These are phyloP conservation scores for Karstenula rhodostoma DNA, from an alignment of 2,329 filamentous ascomycete species.

Conservation along the genomic window DNA sequence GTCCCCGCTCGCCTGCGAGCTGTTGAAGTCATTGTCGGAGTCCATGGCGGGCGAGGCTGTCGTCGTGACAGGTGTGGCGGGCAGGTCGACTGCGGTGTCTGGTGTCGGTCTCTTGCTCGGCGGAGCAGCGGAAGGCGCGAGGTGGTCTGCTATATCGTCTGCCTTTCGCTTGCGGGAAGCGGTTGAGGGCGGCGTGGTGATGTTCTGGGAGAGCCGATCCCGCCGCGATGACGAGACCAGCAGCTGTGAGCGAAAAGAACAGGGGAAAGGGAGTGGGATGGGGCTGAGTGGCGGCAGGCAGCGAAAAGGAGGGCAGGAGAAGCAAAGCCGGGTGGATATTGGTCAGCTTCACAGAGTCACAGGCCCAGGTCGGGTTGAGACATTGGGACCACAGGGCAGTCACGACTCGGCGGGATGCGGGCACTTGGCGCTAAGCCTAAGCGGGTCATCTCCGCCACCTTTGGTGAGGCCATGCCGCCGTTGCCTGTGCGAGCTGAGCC, in stretches of 20 bases:
- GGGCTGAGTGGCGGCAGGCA: constrained; percentile 22
- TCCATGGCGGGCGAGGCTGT: constrained; percentile 73
- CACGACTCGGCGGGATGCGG: constrained; percentile 19
- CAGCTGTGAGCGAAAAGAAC: constrained; percentile 22
- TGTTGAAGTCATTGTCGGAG: constrained; percentile 95
- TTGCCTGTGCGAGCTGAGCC: constrained; percentile 27
- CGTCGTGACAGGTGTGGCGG: constrained; percentile 45
- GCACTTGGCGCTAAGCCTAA: constrained; percentile 16
- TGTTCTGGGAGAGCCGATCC: constrained; percentile 41
- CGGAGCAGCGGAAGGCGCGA: constrained; percentile 35
- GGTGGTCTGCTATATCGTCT: constrained; percentile 42
- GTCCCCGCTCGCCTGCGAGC: constrained; percentile 79
- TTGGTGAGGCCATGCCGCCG: constrained; percentile 8
- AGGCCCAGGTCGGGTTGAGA: constrained; percentile 23
- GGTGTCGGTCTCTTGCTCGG: constrained; percentile 43
- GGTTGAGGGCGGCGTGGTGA: constrained; percentile 47
- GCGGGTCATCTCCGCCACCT: constrained; percentile 16
- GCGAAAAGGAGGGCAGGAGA: constrained; percentile 5
- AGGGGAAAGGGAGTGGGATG: constrained; percentile 14
- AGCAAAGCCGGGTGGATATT: constrained; percentile 23
- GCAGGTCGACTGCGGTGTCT: constrained; percentile 30
- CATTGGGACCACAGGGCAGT: constrained; percentile 10
- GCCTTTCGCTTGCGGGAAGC: constrained; percentile 50
- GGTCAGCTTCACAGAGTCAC: constrained; percentile 42
- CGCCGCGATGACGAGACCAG: constrained; percentile 53